Evolutionary conservation across 2,329 filamentous ascomycete genomes (phyloP).

Genomic region (Moelleriella libera): DNA sequence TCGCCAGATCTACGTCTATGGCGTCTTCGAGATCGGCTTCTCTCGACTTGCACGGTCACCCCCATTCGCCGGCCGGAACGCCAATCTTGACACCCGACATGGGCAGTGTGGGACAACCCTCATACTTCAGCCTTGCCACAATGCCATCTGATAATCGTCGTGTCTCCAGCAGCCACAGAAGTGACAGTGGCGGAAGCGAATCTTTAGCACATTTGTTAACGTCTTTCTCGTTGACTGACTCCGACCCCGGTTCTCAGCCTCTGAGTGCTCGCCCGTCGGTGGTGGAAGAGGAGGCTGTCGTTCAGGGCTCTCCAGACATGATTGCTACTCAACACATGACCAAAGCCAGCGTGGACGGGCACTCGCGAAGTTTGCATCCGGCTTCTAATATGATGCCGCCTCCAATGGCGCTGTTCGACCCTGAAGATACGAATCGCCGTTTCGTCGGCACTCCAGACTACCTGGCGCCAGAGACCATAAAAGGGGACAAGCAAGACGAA

Average conservation of each 20-base stretch:
- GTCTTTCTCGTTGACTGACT: constrained; percentile 60
- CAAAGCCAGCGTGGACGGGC: constrained; percentile 18
- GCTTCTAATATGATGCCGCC: constrained; percentile 67
- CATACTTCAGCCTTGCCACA: constrained; percentile 70
- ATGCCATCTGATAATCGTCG: constrained; percentile 44
- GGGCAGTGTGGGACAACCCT: constrained; percentile 61
- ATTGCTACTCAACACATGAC: constrained; percentile 25
- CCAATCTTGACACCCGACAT: constrained; percentile 71
- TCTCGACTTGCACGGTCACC: constrained; percentile 65
- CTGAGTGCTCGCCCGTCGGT: constrained; percentile 41
- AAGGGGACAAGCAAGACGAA: constrained; percentile 88
- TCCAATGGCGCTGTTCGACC: constrained; percentile 89
- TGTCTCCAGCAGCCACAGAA: constrained; percentile 62
- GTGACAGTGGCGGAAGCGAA: constrained; percentile 87
- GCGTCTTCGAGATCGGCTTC: constrained; percentile 87
- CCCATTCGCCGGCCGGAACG: constrained; percentile 67
- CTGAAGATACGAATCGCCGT: constrained; percentile 78
- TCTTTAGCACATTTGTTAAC: constrained; percentile 70
- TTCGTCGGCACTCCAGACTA: constrained; percentile 98
- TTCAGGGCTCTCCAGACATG: constrained; percentile 65
- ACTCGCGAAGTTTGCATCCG: constrained; percentile 17
- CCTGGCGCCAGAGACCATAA: constrained; percentile 90
- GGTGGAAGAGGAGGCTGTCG: constrained; percentile 65
- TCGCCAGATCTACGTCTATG: constrained; percentile 71
- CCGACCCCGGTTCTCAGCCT: constrained; percentile 24